These are phyloP conservation scores for Penicillium sp. DNA, from an alignment of 2,329 filamentous ascomycete species.

Conservation along the genomic window DNA sequence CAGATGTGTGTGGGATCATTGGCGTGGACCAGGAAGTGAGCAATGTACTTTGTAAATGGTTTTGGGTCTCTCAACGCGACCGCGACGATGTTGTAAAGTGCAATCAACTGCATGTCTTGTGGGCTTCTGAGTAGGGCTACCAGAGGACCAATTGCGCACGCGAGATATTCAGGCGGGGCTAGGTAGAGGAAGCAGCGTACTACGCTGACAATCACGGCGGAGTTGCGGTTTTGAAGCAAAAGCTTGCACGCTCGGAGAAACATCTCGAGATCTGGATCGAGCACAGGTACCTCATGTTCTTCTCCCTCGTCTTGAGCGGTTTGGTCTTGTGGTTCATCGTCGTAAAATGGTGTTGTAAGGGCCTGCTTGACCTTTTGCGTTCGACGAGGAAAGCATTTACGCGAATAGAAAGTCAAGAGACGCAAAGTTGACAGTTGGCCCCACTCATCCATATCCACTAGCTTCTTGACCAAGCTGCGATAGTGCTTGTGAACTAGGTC, in stretches of 20 bases:
- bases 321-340: constrained; percentile 56
- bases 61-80: constrained; percentile 73
- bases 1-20: constrained; percentile 78
- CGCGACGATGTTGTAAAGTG: constrained; percentile 92
- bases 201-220: constrained; percentile 86
- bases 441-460: constrained; percentile 99
- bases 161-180: constrained; percentile 73
- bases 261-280: constrained; percentile 80
- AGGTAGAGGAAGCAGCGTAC: constrained; percentile 81
- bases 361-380: constrained; percentile 58
- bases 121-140: constrained; percentile 80
- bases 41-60: constrained; percentile 82
- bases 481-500: constrained; percentile 92
- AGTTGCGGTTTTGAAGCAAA: constrained; percentile 88
- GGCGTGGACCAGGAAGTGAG: constrained; percentile 82
- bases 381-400: constrained; percentile 78
- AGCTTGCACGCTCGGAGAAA: constrained; percentile 76
- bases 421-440: constrained; percentile 80
- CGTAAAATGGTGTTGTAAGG: constrained; percentile 74
- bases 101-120: constrained; percentile 83
- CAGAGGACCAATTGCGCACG: constrained; percentile 74
- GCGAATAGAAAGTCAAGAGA: constrained; percentile 78
- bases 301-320: constrained; percentile 46
- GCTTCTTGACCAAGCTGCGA: constrained; percentile 75
- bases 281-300: constrained; percentile 55